Percentiles rank a stretch among this genome's conserved stretches.
Conservation (phyloP, 2,329 filamentous ascomycete species). For the Cucurbitaria berberidis region DNA sequence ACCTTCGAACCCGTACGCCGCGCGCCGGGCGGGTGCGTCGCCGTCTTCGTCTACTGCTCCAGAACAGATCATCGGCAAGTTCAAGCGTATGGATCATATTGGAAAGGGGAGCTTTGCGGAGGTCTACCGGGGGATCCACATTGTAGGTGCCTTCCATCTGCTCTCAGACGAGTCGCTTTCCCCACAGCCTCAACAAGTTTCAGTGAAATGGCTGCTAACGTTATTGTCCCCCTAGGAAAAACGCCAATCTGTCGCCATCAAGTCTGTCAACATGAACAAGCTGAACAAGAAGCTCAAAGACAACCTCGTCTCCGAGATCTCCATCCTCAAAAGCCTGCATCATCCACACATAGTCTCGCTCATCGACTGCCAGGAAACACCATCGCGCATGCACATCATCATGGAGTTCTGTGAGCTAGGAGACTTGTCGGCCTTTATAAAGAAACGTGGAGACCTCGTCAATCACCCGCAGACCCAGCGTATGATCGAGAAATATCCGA, state of each 20-base stretch:
- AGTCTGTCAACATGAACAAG: constrained; percentile 89
- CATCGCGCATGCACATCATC: constrained; percentile 89
- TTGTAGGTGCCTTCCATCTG: constrained; percentile 59
- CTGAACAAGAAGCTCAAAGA: constrained; percentile 96
- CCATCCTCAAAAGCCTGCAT: constrained; percentile 90
- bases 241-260: constrained; percentile 87
- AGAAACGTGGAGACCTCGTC: constrained; percentile 82
- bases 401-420: constrained; percentile 99
- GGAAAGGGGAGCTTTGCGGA: constrained; percentile 97
- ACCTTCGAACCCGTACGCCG: constrained; percentile 38
- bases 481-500: constrained; percentile 93
- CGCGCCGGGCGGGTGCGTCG: constrained; percentile 47
- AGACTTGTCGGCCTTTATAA: constrained; percentile 94
- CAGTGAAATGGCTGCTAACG: constrained; percentile 21
- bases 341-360: constrained; percentile 97
- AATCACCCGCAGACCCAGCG: constrained; percentile 83
- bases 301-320: constrained; percentile 93
- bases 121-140: constrained; percentile 86
- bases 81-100: constrained; percentile 85
- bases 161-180: not conserved
- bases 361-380: constrained; percentile 89
- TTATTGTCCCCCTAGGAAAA: constrained; percentile 63
- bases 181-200: not conserved
- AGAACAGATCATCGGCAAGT: constrained; percentile 69
- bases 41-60: constrained; percentile 42